Percentiles rank a stretch among this genome's conserved stretches.
phyloP scores from a whole-genome alignment of 306 rosid genomes.

The Vachellia pachyceras region DNA sequence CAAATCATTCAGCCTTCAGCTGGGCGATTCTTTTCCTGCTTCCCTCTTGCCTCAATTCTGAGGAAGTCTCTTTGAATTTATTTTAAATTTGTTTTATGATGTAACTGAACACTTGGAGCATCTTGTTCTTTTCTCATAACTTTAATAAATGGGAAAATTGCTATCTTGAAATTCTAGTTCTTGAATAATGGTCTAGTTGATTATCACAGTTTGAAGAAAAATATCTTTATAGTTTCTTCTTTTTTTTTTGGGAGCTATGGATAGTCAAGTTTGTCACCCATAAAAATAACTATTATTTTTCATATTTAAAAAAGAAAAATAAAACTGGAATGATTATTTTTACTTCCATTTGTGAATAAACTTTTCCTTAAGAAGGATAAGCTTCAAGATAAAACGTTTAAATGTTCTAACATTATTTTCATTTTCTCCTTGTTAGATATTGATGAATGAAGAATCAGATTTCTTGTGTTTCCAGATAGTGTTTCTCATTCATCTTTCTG shows the following conservation, averaged over 20 bases:
- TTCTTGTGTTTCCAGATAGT: neutral
- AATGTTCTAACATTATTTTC: neutral
- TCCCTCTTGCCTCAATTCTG: neutral
- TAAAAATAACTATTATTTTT: neutral
- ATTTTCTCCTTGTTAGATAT: constrained; percentile 4
- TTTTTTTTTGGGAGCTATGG: neutral
- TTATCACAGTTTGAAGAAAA: neutral
- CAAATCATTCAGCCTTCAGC: neutral
- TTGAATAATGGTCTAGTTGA: neutral
- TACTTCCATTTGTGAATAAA: constrained; percentile 8
- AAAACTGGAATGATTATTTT: constrained; percentile 7
- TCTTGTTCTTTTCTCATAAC: neutral
- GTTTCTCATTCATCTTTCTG: constrained; percentile 33
- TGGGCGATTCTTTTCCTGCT: neutral
- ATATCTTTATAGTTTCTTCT: neutral
- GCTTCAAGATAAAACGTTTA: constrained; percentile 10
- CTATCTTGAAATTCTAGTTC: neutral
- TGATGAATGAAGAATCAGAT: constrained; percentile 17
- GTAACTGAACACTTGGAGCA: constrained; percentile 26
- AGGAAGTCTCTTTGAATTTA: neutral
- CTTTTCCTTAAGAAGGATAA: neutral
- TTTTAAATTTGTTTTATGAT: constrained; percentile 24
- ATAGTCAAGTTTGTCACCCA: neutral
- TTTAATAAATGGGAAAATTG: neutral
- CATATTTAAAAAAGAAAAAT: neutral